phyloP scores from a whole-genome alignment of 306 rosid species.

The Sphenostylis stenocarpa region DNA sequence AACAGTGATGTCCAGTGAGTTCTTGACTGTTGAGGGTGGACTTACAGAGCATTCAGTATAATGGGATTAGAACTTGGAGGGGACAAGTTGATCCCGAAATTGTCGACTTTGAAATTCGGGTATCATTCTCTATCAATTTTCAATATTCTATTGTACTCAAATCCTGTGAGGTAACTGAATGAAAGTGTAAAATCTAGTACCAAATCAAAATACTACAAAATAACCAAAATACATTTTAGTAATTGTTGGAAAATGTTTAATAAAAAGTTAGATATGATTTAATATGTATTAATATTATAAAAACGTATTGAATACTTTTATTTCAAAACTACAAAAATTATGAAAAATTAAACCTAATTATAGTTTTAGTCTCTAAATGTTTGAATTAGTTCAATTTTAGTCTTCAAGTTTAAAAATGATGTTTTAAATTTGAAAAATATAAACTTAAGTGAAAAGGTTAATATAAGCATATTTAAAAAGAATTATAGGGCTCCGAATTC shows the following conservation, averaged over 20 bases:
- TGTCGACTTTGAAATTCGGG: slow-evolving; percentile 40
- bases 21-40: neutral
- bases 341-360: neutral
- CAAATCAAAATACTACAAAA: neutral
- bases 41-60: neutral
- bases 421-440: too few species aligned
- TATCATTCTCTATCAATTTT: neutral
- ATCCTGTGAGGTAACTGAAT: neutral
- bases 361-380: too few species aligned
- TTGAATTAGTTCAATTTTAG: too few species aligned
- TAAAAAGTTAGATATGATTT: too few species aligned
- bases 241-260: neutral
- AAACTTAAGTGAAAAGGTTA: too few species aligned
- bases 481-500: slow-evolving; percentile 40
- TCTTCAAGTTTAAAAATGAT: too few species aligned
- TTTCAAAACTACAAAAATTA: neutral
- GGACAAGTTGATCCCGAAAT: slow-evolving; percentile 42
- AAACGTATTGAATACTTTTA: neutral
- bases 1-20: neutral
- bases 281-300: neutral
- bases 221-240: neutral
- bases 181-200: neutral
- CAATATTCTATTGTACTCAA: neutral
- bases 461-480: too few species aligned
- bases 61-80: slow-evolving; percentile 7